Conservation (phyloP, 179 eudicot genomes). For the Corrigiola litoralis region DNA sequence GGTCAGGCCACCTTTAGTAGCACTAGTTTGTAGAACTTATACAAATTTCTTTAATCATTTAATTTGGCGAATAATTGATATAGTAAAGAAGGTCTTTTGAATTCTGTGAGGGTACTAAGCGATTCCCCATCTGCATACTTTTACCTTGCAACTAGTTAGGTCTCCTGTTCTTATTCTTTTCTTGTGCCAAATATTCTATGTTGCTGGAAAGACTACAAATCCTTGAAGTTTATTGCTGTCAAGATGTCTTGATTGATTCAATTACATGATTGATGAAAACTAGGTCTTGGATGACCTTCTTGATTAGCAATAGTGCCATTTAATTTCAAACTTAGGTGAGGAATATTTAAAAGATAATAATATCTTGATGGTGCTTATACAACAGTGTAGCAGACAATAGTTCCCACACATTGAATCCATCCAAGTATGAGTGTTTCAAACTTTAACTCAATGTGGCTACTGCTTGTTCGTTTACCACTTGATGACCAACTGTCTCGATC, state of each 20-base stretch:
- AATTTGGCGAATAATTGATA: too few species aligned
- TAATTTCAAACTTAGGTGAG: not conserved
- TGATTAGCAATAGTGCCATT: not conserved
- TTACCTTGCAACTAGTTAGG: too few species aligned
- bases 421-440: not conserved
- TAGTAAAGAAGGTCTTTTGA: too few species aligned
- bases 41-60: too few species aligned
- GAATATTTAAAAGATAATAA: not conserved
- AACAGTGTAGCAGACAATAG: conserved; percentile 2
- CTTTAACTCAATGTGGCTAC: not conserved
- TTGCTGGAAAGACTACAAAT: too few species aligned
- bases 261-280: not conserved
- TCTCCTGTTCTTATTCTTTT: too few species aligned
- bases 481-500: not conserved
- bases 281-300: conserved; percentile 5
- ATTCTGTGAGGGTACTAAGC: too few species aligned
- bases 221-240: not conserved
- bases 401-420: not conserved
- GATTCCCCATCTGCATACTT: too few species aligned
- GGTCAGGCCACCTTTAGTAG: too few species aligned
- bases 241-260: conserved; percentile 1
- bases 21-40: too few species aligned
- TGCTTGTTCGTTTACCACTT: not conserved
- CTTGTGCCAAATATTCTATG: too few species aligned
- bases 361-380: conserved; percentile 4